Conservation (phyloP, 805 yeast genomes). For the Saturnispora dispora region DNA sequence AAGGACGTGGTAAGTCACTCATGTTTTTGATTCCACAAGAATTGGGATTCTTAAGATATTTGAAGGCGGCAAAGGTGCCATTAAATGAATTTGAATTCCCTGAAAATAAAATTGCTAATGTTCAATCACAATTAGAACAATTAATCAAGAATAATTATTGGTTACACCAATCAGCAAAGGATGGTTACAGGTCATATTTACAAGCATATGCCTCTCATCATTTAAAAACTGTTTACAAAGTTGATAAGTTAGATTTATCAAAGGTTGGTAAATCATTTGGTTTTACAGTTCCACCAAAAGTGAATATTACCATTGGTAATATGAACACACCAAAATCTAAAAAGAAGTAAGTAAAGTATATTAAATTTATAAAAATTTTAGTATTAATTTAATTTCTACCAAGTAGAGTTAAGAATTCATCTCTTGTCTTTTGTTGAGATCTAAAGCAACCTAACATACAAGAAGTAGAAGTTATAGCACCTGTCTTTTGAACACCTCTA, state of each 20-base stretch:
- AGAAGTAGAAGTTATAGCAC: conserved; percentile 86
- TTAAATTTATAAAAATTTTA: neutral
- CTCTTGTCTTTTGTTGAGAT: conserved; percentile 89
- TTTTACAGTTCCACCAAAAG: conserved; percentile 92
- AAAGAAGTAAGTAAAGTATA: neutral
- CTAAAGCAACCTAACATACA: conserved; percentile 97
- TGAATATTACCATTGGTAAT: conserved; percentile 85
- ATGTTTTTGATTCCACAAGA: conserved; percentile 95
- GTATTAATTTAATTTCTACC: conserved; percentile 39
- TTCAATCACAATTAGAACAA: conserved; percentile 87
- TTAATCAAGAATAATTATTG: conserved; percentile 86
- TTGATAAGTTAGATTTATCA: conserved; percentile 86
- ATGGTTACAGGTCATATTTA: conserved; percentile 91
- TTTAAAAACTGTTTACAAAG: conserved; percentile 90
- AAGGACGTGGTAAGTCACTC: conserved; percentile 85
- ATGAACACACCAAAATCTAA: conserved; percentile 4
- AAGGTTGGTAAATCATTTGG: conserved; percentile 96
- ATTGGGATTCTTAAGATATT: conserved; percentile 86
- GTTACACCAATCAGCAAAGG: conserved; percentile 92
- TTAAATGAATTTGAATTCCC: conserved; percentile 97
- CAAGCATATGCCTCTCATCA: conserved; percentile 98
- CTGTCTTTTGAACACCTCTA: conserved; percentile 93
- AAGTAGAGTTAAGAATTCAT: conserved; percentile 80
- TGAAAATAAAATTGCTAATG: conserved; percentile 85
- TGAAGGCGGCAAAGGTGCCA: conserved; percentile 96